These are phyloP conservation scores for Domatiomyces globalis DNA, from an alignment of 2,329 filamentous ascomycete species.

Conservation along the genomic window DNA sequence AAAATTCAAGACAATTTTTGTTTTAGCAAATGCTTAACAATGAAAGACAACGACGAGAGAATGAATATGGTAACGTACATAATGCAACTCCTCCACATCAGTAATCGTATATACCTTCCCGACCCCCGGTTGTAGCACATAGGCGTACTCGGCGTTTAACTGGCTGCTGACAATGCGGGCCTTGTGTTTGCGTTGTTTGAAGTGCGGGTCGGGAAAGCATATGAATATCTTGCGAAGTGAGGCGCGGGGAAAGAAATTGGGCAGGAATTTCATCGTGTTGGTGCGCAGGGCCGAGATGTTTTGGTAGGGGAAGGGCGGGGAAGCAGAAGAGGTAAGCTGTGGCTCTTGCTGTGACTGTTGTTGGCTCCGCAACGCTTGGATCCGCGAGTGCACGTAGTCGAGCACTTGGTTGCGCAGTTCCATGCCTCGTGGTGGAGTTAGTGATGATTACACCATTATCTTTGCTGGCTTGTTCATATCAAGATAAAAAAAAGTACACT, in stretches of 20 bases:
- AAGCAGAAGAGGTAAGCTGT: neutral
- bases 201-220: slow-evolving; percentile 96
- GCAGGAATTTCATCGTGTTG: slow-evolving; percentile 99
- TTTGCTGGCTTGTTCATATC: neutral
- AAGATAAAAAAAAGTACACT: neutral
- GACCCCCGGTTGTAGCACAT: slow-evolving; percentile 57
- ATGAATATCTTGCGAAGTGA: slow-evolving; percentile 90
- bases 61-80: slow-evolving; percentile 30
- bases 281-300: slow-evolving; percentile 81
- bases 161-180: slow-evolving; percentile 82
- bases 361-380: slow-evolving; percentile 56
- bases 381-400: slow-evolving; percentile 77
- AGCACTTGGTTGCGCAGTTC: slow-evolving; percentile 87
- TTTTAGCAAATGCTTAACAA: neutral
- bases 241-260: slow-evolving; percentile 76
- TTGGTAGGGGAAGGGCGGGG: slow-evolving; percentile 42
- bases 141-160: slow-evolving; percentile 87
- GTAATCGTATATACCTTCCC: slow-evolving; percentile 93
- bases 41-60: slow-evolving; percentile 43
- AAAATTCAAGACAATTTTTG: slow-evolving; percentile 12
- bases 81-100: slow-evolving; percentile 83
- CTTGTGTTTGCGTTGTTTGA: slow-evolving; percentile 95
- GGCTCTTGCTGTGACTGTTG: slow-evolving; percentile 19
- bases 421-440: slow-evolving; percentile 44
- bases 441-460: neutral